Base-by-base conservation (phyloP, 306 rosid species). In the Senna siamea region DNA sequence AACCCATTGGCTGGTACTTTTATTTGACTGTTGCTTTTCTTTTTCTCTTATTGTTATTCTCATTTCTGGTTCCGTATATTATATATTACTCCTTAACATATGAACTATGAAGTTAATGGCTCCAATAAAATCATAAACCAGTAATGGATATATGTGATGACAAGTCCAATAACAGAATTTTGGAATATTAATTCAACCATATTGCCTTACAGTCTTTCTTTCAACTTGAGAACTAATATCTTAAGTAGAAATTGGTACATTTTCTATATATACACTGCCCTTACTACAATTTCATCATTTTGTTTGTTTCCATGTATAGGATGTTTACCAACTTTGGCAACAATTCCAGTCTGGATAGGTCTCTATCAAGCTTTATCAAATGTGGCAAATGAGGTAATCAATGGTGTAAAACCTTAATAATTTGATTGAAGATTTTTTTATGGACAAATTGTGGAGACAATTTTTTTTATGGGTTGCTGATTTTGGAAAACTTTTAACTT, bases 321-420 rank as follows among this genome's bases (percentile, higher is more conserved):
- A 3, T 26, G 30, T 26, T 26, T 26, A 26, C 30, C 30, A 26
- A 26, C 30, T 26, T 26, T 26, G 87, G 97, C 96, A 70, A 93
- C 98, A 34, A 90, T 93, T 80, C 98, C 98, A 7, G 98, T 93
- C 30, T 93, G 96, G 96, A 90, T 93, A 78, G 98, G 98, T 78
- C 85, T 93, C 64, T 93, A 93, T 80, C 98, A 93, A 83, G 98
- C 98, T 72, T 92, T 90, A 73, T 93, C 98, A 47, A 93, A 93
- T 78, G 98, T 93, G 87, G 98, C 98, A 54, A 93, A 93, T 68
- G 98, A 93, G 93, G 98, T 90, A 84, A 79, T 26, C 30, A 26
- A 26, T 26, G 30, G 30, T 26, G 30, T 26, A 26, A 1, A 26
- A 26, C 30, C 30, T 22, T 60, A 34, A 53, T 67, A 23, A 56